Conservation (phyloP, 768 basidiomycete genomes). For the Collybia mongolica region DNA sequence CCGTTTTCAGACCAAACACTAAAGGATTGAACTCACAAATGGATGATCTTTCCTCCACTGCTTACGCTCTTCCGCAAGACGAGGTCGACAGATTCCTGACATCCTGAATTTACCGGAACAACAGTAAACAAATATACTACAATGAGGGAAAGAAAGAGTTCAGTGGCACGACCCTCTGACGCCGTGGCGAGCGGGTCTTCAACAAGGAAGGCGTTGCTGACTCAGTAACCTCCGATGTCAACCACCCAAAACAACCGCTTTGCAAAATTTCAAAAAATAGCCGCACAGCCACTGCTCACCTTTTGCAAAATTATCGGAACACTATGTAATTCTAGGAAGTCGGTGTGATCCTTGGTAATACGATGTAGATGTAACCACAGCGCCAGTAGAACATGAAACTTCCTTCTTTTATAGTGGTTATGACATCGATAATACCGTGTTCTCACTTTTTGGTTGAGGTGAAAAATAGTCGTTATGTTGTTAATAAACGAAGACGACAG, state of each 20-base stretch:
- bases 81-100: constrained; percentile 92
- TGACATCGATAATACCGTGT: too few species aligned
- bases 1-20: constrained; percentile 3
- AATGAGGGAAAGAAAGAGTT: not conserved
- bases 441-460: too few species aligned
- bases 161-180: too few species aligned
- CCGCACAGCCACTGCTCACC: too few species aligned
- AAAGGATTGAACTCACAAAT: constrained; percentile 64
- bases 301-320: too few species aligned
- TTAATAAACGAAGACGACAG: constrained; percentile 5
- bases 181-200: too few species aligned
- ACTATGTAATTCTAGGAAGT: not conserved
- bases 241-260: not conserved
- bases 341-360: not conserved
- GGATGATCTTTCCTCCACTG: constrained; percentile 99
- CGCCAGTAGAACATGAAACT: too few species aligned
- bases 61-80: constrained; percentile 95
- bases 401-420: too few species aligned
- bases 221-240: not conserved
- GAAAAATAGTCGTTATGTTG: too few species aligned
- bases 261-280: too few species aligned
- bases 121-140: too few species aligned
- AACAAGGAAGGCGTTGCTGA: not conserved
- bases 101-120: constrained; percentile 32
- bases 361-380: too few species aligned